Conservation (phyloP, 495 filamentous ascomycete genomes). For the Aspergillus saccharolyticus region DNA sequence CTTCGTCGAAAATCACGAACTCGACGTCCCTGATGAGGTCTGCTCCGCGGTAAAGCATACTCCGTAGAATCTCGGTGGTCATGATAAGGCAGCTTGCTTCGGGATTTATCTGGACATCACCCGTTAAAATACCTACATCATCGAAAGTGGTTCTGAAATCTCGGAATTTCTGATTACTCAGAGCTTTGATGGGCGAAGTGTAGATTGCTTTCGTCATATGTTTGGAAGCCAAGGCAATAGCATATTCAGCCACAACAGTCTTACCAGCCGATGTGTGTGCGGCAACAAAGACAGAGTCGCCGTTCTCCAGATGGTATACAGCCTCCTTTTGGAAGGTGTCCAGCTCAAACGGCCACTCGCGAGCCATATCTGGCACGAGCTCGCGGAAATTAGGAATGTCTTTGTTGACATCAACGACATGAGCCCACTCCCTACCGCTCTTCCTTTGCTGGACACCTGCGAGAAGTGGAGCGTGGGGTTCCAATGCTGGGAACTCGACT, state of each 20-base stretch:
- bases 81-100: conserved; percentile 98
- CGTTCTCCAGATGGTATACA: conserved; percentile 92
- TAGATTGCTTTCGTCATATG: conserved; percentile 99
- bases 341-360: conserved; percentile 93
- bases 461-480: conserved; percentile 74
- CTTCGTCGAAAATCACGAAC: conserved; percentile 98
- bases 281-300: conserved; percentile 98
- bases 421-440: conserved; percentile 86
- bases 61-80: conserved; percentile 96
- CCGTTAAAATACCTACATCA: conserved; percentile 94
- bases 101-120: conserved; percentile 96
- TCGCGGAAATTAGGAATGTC: conserved; percentile 88
- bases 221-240: conserved; percentile 88
- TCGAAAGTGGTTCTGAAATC: conserved; percentile 87
- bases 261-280: conserved; percentile 98
- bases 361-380: conserved; percentile 91
- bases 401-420: conserved; percentile 92
- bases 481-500: conserved; percentile 86
- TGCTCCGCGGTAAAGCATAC: conserved; percentile 96
- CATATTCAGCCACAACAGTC: conserved; percentile 97
- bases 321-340: conserved; percentile 99
- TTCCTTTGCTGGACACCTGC: conserved; percentile 59
- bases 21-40: conserved; percentile 96
- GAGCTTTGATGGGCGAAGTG: conserved; percentile 95
- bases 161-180: conserved; percentile 97